Evolutionary conservation across 371 early-diverging fungal genomes (phyloP).

Genomic region (Umbelopsis sp.): DNA sequence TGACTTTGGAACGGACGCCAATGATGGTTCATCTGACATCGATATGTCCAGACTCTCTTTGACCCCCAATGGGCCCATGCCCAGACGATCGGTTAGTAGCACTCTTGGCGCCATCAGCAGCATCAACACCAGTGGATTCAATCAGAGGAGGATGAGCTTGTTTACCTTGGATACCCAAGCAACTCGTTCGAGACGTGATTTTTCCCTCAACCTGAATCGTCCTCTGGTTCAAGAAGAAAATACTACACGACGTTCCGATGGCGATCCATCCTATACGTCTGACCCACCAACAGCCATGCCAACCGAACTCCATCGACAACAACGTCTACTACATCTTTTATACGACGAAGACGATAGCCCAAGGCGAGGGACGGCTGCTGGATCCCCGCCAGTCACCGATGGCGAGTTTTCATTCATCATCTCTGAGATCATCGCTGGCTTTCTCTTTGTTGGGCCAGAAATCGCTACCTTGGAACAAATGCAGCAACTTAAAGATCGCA

Average conservation of each 20-base stretch:
- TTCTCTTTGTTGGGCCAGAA: slow-evolving; percentile 67
- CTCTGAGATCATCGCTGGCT: slow-evolving; percentile 60
- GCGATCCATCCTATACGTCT: neutral
- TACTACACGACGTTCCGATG: neutral
- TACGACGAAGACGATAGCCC: slow-evolving; percentile 12
- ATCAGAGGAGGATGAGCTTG: slow-evolving; percentile 41
- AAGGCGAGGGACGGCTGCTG: neutral
- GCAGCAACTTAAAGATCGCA: slow-evolving; percentile 37
- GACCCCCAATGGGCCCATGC: slow-evolving; percentile 18
- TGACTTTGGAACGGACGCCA: neutral
- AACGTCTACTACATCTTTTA: neutral
- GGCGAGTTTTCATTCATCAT: slow-evolving; percentile 49
- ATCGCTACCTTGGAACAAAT: slow-evolving; percentile 49
- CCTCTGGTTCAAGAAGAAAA: neutral
- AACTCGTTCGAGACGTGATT: slow-evolving; percentile 1
- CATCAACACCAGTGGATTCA: slow-evolving; percentile 24
- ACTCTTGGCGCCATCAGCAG: slow-evolving; percentile 39
- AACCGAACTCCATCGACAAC: slow-evolving; percentile 8
- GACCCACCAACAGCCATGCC: neutral
- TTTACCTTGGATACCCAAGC: slow-evolving; percentile 43
- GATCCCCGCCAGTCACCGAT: slow-evolving; percentile 33
- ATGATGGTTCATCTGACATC: neutral
- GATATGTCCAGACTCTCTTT: slow-evolving; percentile 4
- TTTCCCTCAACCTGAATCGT: neutral
- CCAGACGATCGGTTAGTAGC: slow-evolving; percentile 50